A percentile compares a stretch with the other conserved stretches of the same genome.
These are phyloP conservation scores for Aspergillus japonicus DNA, from an alignment of 2,329 filamentous ascomycete genomes.

Conservation along the genomic window DNA sequence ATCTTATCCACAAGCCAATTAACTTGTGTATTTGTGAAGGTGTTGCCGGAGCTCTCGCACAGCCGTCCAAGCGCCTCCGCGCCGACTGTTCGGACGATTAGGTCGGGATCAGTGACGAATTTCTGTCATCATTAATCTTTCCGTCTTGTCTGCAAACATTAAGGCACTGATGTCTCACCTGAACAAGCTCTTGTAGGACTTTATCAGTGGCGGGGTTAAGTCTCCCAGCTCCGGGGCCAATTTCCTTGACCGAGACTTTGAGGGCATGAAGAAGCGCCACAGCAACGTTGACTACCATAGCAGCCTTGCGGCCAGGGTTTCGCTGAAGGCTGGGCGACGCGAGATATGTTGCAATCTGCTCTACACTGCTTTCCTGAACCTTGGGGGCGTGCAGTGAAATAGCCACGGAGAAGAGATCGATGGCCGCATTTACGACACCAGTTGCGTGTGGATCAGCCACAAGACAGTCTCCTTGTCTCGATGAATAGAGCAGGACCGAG, in stretches of 20 bases:
- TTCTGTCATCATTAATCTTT: constrained; percentile 42
- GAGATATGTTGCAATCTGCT: constrained; percentile 89
- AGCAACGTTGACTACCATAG: constrained; percentile 86
- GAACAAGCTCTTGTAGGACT: constrained; percentile 65
- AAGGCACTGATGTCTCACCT: constrained; percentile 58
- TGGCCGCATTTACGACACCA: constrained; percentile 90
- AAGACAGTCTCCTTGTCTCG: constrained; percentile 47
- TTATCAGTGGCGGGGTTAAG: constrained; percentile 77
- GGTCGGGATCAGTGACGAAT: constrained; percentile 79
- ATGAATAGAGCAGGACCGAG: constrained; percentile 72
- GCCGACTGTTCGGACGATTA: constrained; percentile 79
- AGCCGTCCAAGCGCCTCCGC: constrained; percentile 83
- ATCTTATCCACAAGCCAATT: constrained; percentile 93
- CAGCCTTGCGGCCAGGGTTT: constrained; percentile 83
- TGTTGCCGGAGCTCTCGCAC: constrained; percentile 79
- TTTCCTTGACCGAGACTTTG: constrained; percentile 81
- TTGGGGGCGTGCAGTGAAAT: constrained; percentile 85
- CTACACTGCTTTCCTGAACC: constrained; percentile 92
- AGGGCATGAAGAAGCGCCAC: constrained; percentile 76
- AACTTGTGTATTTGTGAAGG: constrained; percentile 85
- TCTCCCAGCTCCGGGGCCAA: constrained; percentile 68
- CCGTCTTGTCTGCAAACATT: neutral
- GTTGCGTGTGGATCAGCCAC: constrained; percentile 80
- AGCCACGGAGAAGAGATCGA: constrained; percentile 87
- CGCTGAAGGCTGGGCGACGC: constrained; percentile 75